phyloP scores from a whole-genome alignment of 2,329 filamentous ascomycete species.

The Didymellaceae sp. region DNA sequence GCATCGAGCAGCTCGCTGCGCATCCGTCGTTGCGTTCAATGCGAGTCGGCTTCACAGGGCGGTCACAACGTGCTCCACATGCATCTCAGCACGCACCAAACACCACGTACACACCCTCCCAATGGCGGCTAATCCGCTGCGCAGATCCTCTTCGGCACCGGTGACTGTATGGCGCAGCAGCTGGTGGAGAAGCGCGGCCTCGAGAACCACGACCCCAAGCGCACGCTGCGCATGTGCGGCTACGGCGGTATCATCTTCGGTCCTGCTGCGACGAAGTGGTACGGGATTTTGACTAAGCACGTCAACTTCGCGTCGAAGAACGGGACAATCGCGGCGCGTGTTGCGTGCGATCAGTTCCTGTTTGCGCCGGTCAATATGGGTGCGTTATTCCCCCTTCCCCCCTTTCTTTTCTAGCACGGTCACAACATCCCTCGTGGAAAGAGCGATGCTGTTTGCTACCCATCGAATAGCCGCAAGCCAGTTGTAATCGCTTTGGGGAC shows the following conservation, averaged over 20 bases:
- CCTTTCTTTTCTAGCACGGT: background rate
- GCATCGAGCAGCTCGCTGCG: no score
- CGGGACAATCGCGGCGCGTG: conserved; percentile 76
- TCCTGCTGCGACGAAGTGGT: conserved; percentile 87
- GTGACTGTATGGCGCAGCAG: conserved; percentile 91
- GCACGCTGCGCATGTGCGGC: conserved; percentile 78
- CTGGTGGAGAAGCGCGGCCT: conserved; percentile 81
- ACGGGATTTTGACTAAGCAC: conserved; percentile 74
- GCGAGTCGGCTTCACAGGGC: background rate
- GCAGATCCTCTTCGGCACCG: conserved; percentile 85
- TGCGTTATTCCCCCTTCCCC: conserved; percentile 30
- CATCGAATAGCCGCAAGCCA: no score
- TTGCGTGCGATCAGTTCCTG: conserved; percentile 76
- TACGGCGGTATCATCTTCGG: conserved; percentile 73
- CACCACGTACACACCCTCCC: background rate
- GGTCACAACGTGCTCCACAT: background rate
- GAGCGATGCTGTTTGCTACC: no score
- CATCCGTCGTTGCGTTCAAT: background rate
- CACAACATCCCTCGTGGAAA: no score
- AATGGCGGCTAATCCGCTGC: background rate
- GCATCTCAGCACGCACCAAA: background rate
- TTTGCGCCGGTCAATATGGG: conserved; percentile 85
- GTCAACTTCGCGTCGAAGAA: conserved; percentile 70
- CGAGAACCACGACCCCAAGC: conserved; percentile 72
- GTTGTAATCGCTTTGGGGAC: no score